Evolutionary conservation across 129 eudicot genomes (phyloP).

Genomic region (Sambucus nigra): DNA sequence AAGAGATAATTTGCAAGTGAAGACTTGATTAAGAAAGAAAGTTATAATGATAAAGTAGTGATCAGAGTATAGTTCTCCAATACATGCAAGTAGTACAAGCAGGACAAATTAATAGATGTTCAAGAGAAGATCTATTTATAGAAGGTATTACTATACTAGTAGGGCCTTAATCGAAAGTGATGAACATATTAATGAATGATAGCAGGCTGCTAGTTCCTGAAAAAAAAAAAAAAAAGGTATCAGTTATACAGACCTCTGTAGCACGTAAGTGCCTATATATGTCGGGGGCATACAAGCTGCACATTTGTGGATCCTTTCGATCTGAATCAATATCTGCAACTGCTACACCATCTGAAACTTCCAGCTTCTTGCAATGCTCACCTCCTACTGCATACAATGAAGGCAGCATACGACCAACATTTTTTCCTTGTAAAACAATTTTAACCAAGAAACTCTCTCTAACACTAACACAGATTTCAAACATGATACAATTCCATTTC

Average conservation of each 20-base stretch:
- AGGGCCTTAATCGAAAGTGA: no score
- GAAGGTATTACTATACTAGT: no score
- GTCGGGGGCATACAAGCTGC: conserved; percentile 75
- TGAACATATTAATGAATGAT: no score
- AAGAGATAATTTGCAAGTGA: no score
- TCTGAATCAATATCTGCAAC: conserved; percentile 59
- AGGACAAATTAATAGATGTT: no score
- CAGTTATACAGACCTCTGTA: conserved; percentile 58
- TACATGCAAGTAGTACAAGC: no score
- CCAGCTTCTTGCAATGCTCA: conserved; percentile 25
- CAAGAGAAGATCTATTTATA: no score
- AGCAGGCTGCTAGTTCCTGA: no score
- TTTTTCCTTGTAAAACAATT: background rate
- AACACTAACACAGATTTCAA: background rate
- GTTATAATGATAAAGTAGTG: no score
- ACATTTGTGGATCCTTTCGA: conserved; percentile 74
- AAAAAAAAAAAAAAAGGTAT: background rate
- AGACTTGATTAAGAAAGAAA: no score
- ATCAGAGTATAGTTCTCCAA: no score
- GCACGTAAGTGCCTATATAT: conserved; percentile 43
- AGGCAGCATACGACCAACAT: background rate
- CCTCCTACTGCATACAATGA: conserved; percentile 25
- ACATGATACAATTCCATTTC: background rate
- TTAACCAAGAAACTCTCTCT: background rate
- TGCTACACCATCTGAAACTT: conserved; percentile 20